Evolutionary conservation across 202 grass and related monocot species (phyloP), one percentile per base, ranked within the genome.

Genomic region (Dendrocalamus latiflorus): DNA sequence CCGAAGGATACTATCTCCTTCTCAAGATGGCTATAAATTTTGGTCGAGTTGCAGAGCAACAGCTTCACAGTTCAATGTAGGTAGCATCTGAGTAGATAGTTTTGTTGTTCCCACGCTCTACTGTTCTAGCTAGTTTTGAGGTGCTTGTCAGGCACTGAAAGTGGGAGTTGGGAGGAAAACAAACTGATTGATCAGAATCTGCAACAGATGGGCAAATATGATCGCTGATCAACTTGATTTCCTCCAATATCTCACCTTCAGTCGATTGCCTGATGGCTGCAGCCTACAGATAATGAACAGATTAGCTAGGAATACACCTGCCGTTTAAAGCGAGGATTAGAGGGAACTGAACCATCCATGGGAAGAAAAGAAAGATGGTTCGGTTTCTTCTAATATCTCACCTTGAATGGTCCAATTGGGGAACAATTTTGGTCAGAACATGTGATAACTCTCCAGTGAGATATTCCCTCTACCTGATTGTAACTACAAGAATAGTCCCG

Each of bases 341-440:
- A 80, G 57, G 77, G 33, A 53, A 45, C 74, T 87, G 86, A 91
- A 89, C 59, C 68, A n/a, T 64, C 22, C 16, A 22, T 45, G 8
- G 37, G 58, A 54, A 43, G 22, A 17, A 36, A 25, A 9, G 8
- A 43, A 26, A 66, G 54, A 53, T 33, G 75, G 77, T 87, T 89
- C 69, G 83, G 74, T 94, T 94, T 89, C 84, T 77, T 89, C 84
- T 87, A 89, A 91, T 84, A 89, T 84, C 80, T 89, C 75, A 78
- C 70, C 41, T 91, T 82, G 20, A 42, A 66, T 55, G 18, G 61
- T 54, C 0, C 81, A 37, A 84, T 49, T 20, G 2, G 0, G 4
- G 44, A 20, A 77, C 21, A 30, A 7, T n/a, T 26, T 41, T n/a
- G 9, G 9, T 42, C 36, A 75, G 51, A 75, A 41, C 34, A 42